Evolutionary conservation across 176 grass and related monocot genomes (phyloP).

Genomic region (Juncus inflexus): DNA sequence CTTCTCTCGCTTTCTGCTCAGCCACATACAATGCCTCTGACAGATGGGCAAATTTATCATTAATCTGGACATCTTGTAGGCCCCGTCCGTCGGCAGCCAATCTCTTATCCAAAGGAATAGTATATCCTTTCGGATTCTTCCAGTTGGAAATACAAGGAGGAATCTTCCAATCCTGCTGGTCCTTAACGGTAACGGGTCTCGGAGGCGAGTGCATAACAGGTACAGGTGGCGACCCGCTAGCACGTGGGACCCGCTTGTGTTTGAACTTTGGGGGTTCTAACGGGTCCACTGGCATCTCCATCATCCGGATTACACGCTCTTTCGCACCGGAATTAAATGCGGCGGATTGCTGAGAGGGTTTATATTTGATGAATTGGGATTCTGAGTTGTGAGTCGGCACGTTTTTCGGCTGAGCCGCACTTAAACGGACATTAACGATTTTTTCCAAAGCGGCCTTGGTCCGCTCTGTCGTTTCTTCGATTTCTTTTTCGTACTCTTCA

Average conservation of each 20-base stretch:
- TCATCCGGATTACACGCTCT: slow-evolving; percentile 93
- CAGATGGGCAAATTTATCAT: slow-evolving; percentile 95
- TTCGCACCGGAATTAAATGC: slow-evolving; percentile 96
- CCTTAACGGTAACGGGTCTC: slow-evolving; percentile 91
- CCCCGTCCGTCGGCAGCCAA: slow-evolving; percentile 87
- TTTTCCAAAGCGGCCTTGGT: slow-evolving; percentile 75
- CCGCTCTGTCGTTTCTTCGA: slow-evolving; percentile 73
- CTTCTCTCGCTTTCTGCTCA: slow-evolving; percentile 96
- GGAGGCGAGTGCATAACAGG: slow-evolving; percentile 90
- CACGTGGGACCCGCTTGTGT: slow-evolving; percentile 83
- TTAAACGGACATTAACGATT: slow-evolving; percentile 81
- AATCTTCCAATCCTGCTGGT: slow-evolving; percentile 99
- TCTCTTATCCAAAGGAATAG: slow-evolving; percentile 90
- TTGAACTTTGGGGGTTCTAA: slow-evolving; percentile 97
- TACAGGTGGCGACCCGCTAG: slow-evolving; percentile 77
- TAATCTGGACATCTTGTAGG: slow-evolving; percentile 95
- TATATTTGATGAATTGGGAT: slow-evolving; percentile 97
- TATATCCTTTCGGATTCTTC: slow-evolving; percentile 99
- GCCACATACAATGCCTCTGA: slow-evolving; percentile 91
- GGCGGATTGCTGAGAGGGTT: slow-evolving; percentile 85
- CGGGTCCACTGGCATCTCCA: slow-evolving; percentile 65
- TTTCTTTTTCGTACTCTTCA: slow-evolving; percentile 68
- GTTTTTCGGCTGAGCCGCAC: slow-evolving; percentile 88
- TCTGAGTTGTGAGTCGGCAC: slow-evolving; percentile 70
- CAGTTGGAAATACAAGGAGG: slow-evolving; percentile 98